phyloP scores from a whole-genome alignment of 148 eudicot species.

The Hydrangea macrophylla region DNA sequence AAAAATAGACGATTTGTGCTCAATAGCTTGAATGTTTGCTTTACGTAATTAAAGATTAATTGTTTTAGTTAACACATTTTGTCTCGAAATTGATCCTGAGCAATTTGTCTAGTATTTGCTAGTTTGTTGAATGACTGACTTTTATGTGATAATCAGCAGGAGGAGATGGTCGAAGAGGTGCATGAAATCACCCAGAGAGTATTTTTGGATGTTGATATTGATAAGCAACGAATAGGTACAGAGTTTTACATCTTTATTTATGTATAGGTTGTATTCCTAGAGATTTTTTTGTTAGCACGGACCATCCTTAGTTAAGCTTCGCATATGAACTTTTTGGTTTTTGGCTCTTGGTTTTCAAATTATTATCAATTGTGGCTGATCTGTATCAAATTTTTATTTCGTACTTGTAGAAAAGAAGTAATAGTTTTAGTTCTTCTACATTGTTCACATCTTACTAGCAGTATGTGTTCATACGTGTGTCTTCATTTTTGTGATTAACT shows the following conservation, averaged over 20 bases:
- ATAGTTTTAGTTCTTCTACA: no score
- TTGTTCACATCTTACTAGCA: no score
- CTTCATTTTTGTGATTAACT: no score
- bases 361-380: neutral
- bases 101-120: constrained; percentile 4
- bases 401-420: no score
- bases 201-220: constrained; percentile 91
- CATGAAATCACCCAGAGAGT: constrained; percentile 83
- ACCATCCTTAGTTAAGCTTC: neutral
- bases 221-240: constrained; percentile 84
- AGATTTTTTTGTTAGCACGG: neutral
- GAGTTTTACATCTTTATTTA: neutral
- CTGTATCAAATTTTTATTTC: neutral
- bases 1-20: neutral
- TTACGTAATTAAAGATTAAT: neutral
- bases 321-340: constrained; percentile 3
- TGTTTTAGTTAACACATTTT: neutral
- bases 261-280: neutral
- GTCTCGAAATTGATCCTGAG: neutral
- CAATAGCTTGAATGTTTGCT: neutral
- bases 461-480: no score
- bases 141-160: constrained; percentile 31
- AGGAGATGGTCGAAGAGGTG: constrained; percentile 44
- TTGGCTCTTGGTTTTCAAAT: constrained; percentile 10
- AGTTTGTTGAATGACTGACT: constrained; percentile 6